A percentile compares a stretch with the other conserved stretches of the same genome.
Conservation (phyloP, 192 early-diverging fungal species). For the Linnemannia hyalina region DNA sequence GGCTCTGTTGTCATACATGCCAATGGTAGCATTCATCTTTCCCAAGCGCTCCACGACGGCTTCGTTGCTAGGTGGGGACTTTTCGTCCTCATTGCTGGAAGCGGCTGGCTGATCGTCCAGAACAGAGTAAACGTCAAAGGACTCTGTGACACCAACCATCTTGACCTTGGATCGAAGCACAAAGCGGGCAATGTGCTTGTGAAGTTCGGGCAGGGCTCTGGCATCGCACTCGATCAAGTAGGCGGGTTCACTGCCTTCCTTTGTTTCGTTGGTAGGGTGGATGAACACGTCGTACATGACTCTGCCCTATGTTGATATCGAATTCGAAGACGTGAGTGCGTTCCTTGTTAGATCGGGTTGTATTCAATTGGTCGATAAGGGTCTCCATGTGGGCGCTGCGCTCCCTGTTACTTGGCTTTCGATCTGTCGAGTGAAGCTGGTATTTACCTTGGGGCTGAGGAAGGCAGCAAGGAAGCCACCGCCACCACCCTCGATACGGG, state of each 20-base stretch:
- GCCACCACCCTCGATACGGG: constrained; percentile 74
- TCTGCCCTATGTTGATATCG: constrained; percentile 72
- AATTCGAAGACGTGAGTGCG: background rate
- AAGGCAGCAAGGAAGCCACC: constrained; percentile 86
- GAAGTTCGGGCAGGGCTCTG: constrained; percentile 62
- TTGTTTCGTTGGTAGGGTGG: constrained; percentile 75
- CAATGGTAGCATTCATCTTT: constrained; percentile 35
- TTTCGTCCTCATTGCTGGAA: constrained; percentile 14
- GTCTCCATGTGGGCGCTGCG: background rate
- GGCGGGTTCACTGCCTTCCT: constrained; percentile 72
- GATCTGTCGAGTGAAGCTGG: background rate
- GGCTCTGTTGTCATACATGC: constrained; percentile 34
- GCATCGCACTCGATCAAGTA: constrained; percentile 86
- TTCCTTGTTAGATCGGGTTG: background rate
- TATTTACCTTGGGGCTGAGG: constrained; percentile 78
- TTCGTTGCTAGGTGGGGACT: background rate
- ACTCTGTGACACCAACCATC: constrained; percentile 73
- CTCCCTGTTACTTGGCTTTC: background rate
- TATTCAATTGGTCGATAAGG: background rate
- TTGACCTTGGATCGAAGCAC: constrained; percentile 82
- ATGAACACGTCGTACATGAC: constrained; percentile 92
- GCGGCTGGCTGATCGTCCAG: constrained; percentile 73
- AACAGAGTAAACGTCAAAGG: constrained; percentile 77
- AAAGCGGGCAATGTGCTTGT: constrained; percentile 81
- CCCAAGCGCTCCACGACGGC: constrained; percentile 35